Conservation (phyloP, 192 early-diverging fungal genomes). For the Backusella tarrabulga region DNA sequence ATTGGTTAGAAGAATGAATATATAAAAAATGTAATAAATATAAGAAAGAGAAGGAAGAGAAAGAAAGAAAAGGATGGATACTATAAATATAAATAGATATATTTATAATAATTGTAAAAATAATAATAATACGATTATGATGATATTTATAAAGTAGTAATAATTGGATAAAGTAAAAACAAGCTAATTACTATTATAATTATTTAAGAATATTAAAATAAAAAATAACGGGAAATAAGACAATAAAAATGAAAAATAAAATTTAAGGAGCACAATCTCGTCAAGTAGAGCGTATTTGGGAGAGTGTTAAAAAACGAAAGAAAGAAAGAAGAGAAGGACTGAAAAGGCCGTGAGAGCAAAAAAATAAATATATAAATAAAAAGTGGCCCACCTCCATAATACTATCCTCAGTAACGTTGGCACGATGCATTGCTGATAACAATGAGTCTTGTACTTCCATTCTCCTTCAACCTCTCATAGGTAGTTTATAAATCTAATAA, state of each 20-base stretch:
- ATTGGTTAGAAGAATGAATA: constrained; percentile 16
- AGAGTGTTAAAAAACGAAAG: not conserved
- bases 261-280: not conserved
- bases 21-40: constrained; percentile 19
- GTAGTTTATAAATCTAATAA: constrained; percentile 2
- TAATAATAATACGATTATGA: not conserved
- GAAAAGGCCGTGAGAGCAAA: not conserved
- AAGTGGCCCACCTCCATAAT: not conserved
- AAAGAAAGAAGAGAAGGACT: not conserved
- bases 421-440: constrained; percentile 1
- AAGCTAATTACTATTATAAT: not conserved
- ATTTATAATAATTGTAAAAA: not conserved
- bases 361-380: not conserved
- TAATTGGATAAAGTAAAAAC: not conserved
- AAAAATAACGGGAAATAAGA: not conserved
- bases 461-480: not conserved
- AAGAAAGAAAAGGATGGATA: constrained; percentile 12
- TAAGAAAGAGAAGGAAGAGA: not conserved
- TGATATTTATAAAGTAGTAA: not conserved
- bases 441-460: not conserved
- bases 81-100: not conserved
- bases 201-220: not conserved
- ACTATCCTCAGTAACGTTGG: constrained; percentile 4
- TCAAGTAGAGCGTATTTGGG: not conserved
- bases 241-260: not conserved